A percentile compares a stretch with the other conserved stretches of the same genome.
These are phyloP conservation scores for Thyridium curvatum DNA, from an alignment of 2,329 filamentous ascomycete species.

Conservation along the genomic window DNA sequence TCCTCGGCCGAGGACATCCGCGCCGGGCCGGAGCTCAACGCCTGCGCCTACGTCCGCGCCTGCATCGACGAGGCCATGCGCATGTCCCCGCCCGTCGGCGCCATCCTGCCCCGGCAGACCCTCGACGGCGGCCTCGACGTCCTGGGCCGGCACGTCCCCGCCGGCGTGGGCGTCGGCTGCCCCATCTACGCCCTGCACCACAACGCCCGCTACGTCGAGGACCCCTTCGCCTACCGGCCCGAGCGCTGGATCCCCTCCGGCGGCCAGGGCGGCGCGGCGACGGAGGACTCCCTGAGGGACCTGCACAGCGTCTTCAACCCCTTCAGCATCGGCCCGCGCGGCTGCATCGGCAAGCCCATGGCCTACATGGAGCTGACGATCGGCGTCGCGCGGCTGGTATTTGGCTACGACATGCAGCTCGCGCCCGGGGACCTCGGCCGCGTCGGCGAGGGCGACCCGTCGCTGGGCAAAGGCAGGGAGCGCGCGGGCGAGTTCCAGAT, in stretches of 20 bases:
- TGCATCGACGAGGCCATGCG: constrained; percentile 13
- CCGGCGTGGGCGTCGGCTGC: constrained; percentile 56
- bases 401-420: constrained; percentile 52
- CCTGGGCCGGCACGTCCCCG: constrained; percentile 47
- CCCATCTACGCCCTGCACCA: constrained; percentile 66
- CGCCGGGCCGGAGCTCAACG: constrained; percentile 40
- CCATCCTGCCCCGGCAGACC: constrained; percentile 54
- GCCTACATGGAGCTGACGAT: constrained; percentile 63
- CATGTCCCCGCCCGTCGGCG: constrained; percentile 54
- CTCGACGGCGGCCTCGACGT: constrained; percentile 47
- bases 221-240: constrained; percentile 52
- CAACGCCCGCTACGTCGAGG: constrained; percentile 54
- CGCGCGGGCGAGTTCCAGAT: constrained; percentile 60
- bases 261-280: constrained; percentile 27
- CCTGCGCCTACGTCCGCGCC: constrained; percentile 22
- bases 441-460: constrained; percentile 40
- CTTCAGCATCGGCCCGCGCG: constrained; percentile 63
- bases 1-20: constrained; percentile 46
- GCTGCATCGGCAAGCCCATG: constrained; percentile 66
- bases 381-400: constrained; percentile 55
- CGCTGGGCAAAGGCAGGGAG: constrained; percentile 52
- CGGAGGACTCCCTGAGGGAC: constrained; percentile 42
- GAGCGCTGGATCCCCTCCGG: constrained; percentile 55
- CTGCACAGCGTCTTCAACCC: constrained; percentile 69
- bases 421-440: constrained; percentile 15